Conservation (phyloP, 257 asterid genomes). For the Solanum pimpinellifolium region DNA sequence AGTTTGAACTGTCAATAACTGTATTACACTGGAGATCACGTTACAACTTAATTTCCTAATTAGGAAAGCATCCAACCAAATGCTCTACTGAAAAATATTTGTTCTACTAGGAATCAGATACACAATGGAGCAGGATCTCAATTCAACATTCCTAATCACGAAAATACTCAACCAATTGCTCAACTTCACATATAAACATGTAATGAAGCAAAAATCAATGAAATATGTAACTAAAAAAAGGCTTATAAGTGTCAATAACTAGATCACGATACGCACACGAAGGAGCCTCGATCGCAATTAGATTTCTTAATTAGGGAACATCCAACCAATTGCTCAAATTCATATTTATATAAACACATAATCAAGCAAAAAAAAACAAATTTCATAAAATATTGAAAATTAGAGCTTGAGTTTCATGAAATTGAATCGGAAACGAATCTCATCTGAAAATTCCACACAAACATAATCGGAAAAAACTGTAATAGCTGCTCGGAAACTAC, state of each 20-base stretch:
- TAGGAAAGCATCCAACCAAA: neutral
- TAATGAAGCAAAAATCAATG: neutral
- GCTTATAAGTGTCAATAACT: neutral
- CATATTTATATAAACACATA: neutral
- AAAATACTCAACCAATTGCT: neutral
- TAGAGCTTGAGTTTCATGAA: neutral
- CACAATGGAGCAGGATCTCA: neutral
- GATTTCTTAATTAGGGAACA: neutral
- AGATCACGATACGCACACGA: neutral
- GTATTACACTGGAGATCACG: neutral
- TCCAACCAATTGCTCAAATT: neutral
- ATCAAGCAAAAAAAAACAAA: neutral
- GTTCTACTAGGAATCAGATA: neutral
- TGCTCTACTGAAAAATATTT: neutral
- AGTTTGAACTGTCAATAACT: neutral
- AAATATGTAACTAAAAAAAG: neutral
- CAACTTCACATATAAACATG: neutral
- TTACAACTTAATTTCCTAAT: neutral
- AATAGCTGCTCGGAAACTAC: neutral
- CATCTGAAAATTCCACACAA: neutral
- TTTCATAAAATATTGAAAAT: neutral
- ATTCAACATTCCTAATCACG: neutral
- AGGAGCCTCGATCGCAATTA: neutral
- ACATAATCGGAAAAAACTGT: neutral
- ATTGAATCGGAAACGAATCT: neutral